Evolutionary conservation across 208 protist genomes (phyloP).

Genomic region (Trypanosoma platydactyli): DNA sequence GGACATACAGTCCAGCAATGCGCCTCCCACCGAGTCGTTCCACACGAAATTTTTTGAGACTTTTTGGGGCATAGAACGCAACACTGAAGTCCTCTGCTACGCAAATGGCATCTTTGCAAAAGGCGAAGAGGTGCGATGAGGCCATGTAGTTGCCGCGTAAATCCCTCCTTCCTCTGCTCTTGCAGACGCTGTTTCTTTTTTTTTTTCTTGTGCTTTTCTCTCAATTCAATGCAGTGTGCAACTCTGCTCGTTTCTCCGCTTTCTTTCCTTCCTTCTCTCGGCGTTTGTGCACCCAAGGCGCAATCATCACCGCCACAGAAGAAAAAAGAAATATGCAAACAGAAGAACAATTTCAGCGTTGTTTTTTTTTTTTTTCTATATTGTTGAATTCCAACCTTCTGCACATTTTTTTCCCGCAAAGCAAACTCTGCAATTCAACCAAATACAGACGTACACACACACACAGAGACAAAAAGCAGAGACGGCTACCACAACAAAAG

Average conservation of each 20-base stretch:
- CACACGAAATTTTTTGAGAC: constrained; percentile 82
- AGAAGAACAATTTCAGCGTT: neutral
- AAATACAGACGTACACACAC: too few species aligned
- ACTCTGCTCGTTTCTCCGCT: neutral
- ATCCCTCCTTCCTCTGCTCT: neutral
- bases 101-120: constrained; percentile 72
- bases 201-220: neutral
- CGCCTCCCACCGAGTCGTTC: constrained; percentile 71
- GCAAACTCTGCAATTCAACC: too few species aligned
- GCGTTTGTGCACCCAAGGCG: neutral
- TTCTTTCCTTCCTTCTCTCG: constrained; percentile 6
- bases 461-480: too few species aligned
- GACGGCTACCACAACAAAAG: too few species aligned
- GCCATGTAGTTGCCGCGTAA: constrained; percentile 16
- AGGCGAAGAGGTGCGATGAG: constrained; percentile 55
- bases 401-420: too few species aligned
- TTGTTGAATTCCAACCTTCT: too few species aligned
- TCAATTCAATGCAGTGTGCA: too few species aligned
- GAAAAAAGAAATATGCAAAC: constrained; percentile 1
- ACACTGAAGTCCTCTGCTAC: constrained; percentile 80
- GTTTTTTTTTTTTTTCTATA: too few species aligned
- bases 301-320: neutral
- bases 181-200: neutral
- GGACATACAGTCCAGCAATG: constrained; percentile 59
- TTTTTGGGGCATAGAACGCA: constrained; percentile 77